Base-by-base conservation (phyloP, 306 rosid genomes). In the Castanospermum australe region DNA sequence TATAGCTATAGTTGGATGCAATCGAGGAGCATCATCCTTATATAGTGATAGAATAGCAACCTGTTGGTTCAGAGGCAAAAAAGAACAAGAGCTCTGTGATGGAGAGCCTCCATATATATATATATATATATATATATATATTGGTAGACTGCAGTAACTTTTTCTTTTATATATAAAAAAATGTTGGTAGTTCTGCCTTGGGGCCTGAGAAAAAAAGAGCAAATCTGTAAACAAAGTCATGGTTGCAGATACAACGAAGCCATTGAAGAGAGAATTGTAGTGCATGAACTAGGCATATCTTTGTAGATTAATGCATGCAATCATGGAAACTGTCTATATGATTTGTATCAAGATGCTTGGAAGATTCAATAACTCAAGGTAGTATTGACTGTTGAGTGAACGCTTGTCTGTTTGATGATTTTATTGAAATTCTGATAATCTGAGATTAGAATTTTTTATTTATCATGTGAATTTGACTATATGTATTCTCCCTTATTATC, bases 351-450 rank as follows among this genome's bases (percentile, higher is more conserved):
- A 3, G 67, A 47, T 76, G 59, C 32, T 75, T 60, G 22, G 79
- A 17, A 44, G 33, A 57, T 21, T 59, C 57, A 42, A 59, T 32
- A 32, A 42, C 68, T 22, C 4, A 4, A 0, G 14, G n/a, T 28
- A 33, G 14, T 51, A 30, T 67, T 52, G 69, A 32, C 71, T 17
- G 30, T 77, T 39, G 74, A 25, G 15, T 77, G 65, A 7, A 35
- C 3, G 28, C 33, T 52, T 52, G 22, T 66, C 17, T 41, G 13
- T 38, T 51, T 50, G 67, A 25, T 45, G 32, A 17, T 62, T 18
- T 80, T 72, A 22, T 63, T 32, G 44, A 41, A 80, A 74, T 33
- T 67, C 57, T 67, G 71, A 28, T 41, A 28, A n/a, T n/a, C 13
- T 24, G 33, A 28, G 56, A 36, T 55, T 74, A 5, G 30, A 52